A percentile compares a stretch with the other conserved stretches of the same genome.
Evolutionary conservation across 2,329 filamentous ascomycete species (phyloP).

Genomic region (Mollisia scopiformis): DNA sequence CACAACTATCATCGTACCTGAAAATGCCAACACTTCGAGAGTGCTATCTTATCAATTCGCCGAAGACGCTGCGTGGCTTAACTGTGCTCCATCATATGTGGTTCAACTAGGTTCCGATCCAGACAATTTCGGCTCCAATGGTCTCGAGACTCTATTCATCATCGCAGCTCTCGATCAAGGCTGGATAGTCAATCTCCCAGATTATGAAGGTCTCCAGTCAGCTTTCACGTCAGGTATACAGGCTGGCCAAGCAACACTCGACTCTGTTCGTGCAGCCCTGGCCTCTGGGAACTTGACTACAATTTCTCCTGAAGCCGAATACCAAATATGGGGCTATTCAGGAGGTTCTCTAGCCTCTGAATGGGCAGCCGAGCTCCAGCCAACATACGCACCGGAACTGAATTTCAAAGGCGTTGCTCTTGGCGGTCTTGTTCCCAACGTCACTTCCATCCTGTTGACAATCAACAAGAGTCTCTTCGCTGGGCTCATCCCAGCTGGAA

Average conservation of each 20-base stretch:
- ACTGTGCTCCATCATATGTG: conserved; percentile 43
- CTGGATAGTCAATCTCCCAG: conserved; percentile 25
- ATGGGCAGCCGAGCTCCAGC: conserved; percentile 55
- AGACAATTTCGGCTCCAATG: conserved; percentile 20
- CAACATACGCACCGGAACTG: conserved; percentile 6
- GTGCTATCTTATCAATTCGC: conserved; percentile 48
- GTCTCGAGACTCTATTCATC: not conserved
- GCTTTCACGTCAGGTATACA: conserved; percentile 17
- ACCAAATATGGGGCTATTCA: conserved; percentile 55
- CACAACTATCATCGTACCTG: conserved; percentile 43
- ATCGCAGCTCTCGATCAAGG: conserved; percentile 12
- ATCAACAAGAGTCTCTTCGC: not conserved
- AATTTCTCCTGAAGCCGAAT: not conserved
- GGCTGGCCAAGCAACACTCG: conserved; percentile 23
- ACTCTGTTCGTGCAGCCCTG: conserved; percentile 26
- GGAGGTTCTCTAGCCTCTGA: conserved; percentile 55
- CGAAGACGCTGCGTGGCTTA: conserved; percentile 42
- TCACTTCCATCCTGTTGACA: not conserved
- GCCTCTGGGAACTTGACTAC: not conserved
- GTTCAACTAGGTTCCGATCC: conserved; percentile 40
- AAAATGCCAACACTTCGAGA: not conserved
- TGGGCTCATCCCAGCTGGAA: not conserved
- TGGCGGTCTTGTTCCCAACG: not conserved
- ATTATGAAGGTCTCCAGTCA: conserved; percentile 26
- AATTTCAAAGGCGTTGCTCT: not conserved